Conservation (phyloP, 768 basidiomycete genomes). For the Hydnomerulius pinastri region DNA sequence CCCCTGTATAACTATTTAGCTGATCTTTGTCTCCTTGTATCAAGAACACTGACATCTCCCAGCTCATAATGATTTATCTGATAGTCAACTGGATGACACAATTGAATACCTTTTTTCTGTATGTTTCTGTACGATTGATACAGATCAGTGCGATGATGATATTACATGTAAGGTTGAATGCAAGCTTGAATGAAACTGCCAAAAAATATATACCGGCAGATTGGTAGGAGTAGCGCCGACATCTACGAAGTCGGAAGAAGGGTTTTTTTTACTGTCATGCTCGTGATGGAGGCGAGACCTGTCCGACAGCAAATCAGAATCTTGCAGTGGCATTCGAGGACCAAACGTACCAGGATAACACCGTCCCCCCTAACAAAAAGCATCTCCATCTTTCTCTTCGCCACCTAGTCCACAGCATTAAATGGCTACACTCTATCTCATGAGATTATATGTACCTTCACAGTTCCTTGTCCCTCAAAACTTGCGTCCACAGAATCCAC, state of each 20-base stretch:
- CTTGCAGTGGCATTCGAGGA: background rate
- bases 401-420: constrained; percentile 55
- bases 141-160: constrained; percentile 4
- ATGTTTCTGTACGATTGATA: background rate
- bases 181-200: constrained; percentile 15
- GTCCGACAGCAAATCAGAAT: constrained; percentile 17
- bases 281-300: constrained; percentile 84
- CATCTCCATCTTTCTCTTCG: constrained; percentile 96
- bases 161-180: constrained; percentile 11
- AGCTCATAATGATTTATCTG: background rate
- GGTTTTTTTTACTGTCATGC: constrained; percentile 44
- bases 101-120: background rate
- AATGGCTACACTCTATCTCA: background rate
- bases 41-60: background rate
- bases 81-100: constrained; percentile 7
- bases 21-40: background rate
- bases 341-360: constrained; percentile 79
- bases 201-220: constrained; percentile 38
- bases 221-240: constrained; percentile 6
- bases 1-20: background rate
- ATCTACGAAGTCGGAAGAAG: background rate
- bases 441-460: constrained; percentile 54
- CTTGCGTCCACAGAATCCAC: constrained; percentile 82
- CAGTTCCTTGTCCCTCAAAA: constrained; percentile 55
- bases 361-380: constrained; percentile 97